Evolutionary conservation across 106 monocot species (phyloP), one percentile per base, ranked within the genome.

Genomic region (Dioscorea zingiberensis): DNA sequence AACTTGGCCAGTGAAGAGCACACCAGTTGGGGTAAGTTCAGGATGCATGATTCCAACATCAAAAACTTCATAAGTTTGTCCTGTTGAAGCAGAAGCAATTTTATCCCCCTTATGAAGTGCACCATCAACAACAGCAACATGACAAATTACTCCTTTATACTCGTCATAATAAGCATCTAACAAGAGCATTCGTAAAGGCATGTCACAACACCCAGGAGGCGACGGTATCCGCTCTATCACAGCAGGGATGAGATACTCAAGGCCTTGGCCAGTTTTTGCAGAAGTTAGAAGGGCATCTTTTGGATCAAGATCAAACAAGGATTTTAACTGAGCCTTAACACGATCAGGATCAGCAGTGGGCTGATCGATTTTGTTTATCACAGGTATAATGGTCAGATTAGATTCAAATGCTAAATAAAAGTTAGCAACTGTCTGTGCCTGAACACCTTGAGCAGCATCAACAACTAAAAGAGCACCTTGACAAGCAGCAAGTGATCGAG

Each of bases 381-480:
- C 79, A 45, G 98, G 98, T n/a, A 98, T 86, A 54, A 98, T 87
- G 45, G 73, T 78, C n/a, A 98, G 59, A 63, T 89, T 89, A 21
- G 82, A 89, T 63, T 98, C 98, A 74, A 93, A 98, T 14, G 93
- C 98, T 55, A 98, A 84, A 78, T 89, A 87, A 27, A 93, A 98
- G 59, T 98, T 98, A 58, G 98, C 98, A 60, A 98, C 93, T 26
- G 98, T 98, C 71, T 98, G 98, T 68, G 98, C 98, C 61, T 98
- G 98, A 61, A 98, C 93, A 69, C 98, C 98, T 86, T 98, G 93
- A 28, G 93, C 98, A 76, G 98, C 98, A 84, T 98, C 98, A 59
- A 98, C 98, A 14, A 98, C 93, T 73, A 98, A 78, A 73, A 98
- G 82, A 65, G 77, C 98, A 63, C 98, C 98, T 71, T 98, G 93